Conservation (phyloP, 805 yeast genomes). For the Metschnikowia santaceciliae region DNA sequence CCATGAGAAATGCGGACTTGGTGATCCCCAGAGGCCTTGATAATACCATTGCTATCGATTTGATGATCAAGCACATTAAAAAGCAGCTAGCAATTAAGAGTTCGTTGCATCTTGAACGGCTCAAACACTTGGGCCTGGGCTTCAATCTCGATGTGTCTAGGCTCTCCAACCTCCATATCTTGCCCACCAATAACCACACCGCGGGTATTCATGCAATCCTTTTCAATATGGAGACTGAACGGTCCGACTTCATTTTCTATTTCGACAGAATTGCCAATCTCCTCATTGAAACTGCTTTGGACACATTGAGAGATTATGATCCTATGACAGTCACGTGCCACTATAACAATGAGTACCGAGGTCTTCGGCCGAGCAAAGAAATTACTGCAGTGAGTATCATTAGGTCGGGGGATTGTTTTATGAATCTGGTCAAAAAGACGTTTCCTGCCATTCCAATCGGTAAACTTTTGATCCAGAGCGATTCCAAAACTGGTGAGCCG, state of each 20-base stretch:
- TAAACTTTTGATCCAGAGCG: constrained; percentile 81
- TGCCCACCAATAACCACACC: constrained; percentile 61
- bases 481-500: constrained; percentile 89
- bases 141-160: constrained; percentile 28
- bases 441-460: constrained; percentile 80
- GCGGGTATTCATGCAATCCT: constrained; percentile 69
- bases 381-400: constrained; percentile 75
- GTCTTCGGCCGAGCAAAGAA: constrained; percentile 46
- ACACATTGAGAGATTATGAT: constrained; percentile 40
- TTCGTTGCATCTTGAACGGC: constrained; percentile 57
- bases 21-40: constrained; percentile 90
- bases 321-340: constrained; percentile 28
- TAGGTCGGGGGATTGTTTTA: constrained; percentile 90
- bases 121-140: constrained; percentile 52
- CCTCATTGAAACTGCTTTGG: constrained; percentile 65
- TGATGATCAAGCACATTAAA: constrained; percentile 75
- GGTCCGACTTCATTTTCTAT: constrained; percentile 81
- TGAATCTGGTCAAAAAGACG: constrained; percentile 69
- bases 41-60: constrained; percentile 71
- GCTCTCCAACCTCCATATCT: constrained; percentile 29
- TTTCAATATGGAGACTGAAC: constrained; percentile 47
- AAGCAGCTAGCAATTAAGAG: constrained; percentile 68
- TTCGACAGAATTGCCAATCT: constrained; percentile 79
- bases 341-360: constrained; percentile 20
- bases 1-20: constrained; percentile 76